Evolutionary conservation across 1,284 basidiomycete species (phyloP).

Genomic region (Fistulinella cinereoalba): DNA sequence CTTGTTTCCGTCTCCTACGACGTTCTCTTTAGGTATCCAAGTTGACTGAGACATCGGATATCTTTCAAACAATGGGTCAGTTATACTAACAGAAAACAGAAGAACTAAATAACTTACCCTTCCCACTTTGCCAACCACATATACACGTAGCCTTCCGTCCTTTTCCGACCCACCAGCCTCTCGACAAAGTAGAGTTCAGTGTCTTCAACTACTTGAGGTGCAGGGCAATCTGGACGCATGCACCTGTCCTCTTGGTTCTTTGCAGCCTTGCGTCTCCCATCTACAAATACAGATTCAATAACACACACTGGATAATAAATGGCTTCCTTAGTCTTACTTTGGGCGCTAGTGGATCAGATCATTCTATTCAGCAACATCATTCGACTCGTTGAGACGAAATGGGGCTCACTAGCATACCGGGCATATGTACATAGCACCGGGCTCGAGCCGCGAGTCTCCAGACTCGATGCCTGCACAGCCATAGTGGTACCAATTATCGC

Average conservation of each 20-base stretch:
- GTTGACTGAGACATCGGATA: conserved; percentile 29
- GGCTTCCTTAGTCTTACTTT: conserved; percentile 11
- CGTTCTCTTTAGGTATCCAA: conserved; percentile 32
- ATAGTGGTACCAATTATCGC: conserved; percentile 37
- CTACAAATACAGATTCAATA: conserved; percentile 6
- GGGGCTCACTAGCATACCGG: conserved; percentile 29
- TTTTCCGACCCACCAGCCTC: conserved; percentile 33
- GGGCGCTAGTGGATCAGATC: conserved; percentile 5
- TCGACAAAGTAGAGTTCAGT: conserved; percentile 30
- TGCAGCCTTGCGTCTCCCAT: conserved; percentile 8
- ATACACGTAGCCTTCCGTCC: conserved; percentile 10
- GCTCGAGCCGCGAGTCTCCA: conserved; percentile 27
- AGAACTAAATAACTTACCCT: conserved; percentile 27
- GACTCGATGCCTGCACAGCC: conserved; percentile 32
- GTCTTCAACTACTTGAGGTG: conserved; percentile 1
- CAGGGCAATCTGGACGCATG: conserved; percentile 27
- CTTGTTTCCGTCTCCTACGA: conserved; percentile 12
- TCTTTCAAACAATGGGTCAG: conserved; percentile 4
- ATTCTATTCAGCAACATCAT: conserved; percentile 3
- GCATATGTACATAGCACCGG: conserved; percentile 26
- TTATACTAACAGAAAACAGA: background rate
- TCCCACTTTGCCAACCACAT: conserved; percentile 39
- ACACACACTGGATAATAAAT: background rate
- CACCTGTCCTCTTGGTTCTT: conserved; percentile 14
- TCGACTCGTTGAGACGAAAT: background rate